Base-by-base conservation (phyloP, 331 rosid genomes). In the Pyracantha coccinea region DNA sequence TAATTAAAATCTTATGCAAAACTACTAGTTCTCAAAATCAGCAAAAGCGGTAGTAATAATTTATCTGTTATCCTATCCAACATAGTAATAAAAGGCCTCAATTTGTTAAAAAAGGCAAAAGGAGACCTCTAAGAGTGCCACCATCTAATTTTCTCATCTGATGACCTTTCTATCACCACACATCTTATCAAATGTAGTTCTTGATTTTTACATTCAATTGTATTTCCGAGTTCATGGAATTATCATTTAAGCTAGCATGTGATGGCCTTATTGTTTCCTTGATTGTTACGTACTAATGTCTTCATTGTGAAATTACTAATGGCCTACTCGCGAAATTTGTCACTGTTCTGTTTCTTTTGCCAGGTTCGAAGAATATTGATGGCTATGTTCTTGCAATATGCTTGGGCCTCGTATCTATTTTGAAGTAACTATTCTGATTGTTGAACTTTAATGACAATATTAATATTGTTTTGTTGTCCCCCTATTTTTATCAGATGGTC, bases 311-410 rank as follows among this genome's bases (percentile, higher is more conserved):
- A 60, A 41, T 33, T n/a, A 32, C 33, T 45, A 31, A 31, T 62
- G 41, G 11, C 17, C 41, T 28, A 35, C 16, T 54, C n/a, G n/a
- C 8, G 60, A 35, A 70, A 28, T 70, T 29, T 71, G n/a, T 69
- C 23, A 33, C 70, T 58, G 9, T 35, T 57, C 7, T 55, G 52
- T 78, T 79, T 44, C 27, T 20, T 77, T 72, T 69, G 79, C 59
- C 91, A 94, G 99, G 92, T 75, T 86, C 93, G 19, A 80, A 81
- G 66, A 71, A 78, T 75, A 64, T 77, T 71, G 89, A 88, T 78
- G 99, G 99, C 69, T 94, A 90, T 83, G 82, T 86, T 83, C 89
- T 94, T 80, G 99, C 97, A 68, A 9, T 90, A 65, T 91, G 88
- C 35, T 64, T 94, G 92, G 99, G 99, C 20, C 90, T 92, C 76